phyloP scores from a whole-genome alignment of 495 filamentous ascomycete genomes.

The Margaritispora aquatica region DNA sequence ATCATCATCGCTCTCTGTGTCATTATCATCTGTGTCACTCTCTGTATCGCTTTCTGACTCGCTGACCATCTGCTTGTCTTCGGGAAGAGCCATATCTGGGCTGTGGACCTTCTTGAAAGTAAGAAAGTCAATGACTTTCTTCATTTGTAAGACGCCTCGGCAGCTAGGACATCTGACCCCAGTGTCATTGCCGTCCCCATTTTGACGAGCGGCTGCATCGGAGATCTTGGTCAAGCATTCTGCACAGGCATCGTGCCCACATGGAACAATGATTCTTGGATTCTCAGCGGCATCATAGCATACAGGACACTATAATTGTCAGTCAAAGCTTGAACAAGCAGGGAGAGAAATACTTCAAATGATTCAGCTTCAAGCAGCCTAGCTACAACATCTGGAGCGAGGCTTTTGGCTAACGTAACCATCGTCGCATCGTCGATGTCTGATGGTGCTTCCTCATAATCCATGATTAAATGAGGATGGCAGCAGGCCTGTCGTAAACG shows the following conservation, averaged over 20 bases:
- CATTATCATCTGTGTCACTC: constrained; percentile 34
- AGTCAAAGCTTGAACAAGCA: constrained; percentile 31
- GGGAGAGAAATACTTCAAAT: constrained; percentile 28
- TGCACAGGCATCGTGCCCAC: constrained; percentile 75
- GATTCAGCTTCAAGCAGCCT: constrained; percentile 57
- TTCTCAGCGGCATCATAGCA: constrained; percentile 74
- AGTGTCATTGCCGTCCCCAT: constrained; percentile 50
- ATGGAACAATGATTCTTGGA: constrained; percentile 76
- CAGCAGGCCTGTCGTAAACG: constrained; percentile 90
- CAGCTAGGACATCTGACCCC: constrained; percentile 72
- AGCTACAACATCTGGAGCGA: constrained; percentile 54
- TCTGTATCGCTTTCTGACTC: constrained; percentile 32
- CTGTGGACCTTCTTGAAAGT: constrained; percentile 74
- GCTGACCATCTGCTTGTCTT: constrained; percentile 27
- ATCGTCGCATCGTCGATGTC: constrained; percentile 48
- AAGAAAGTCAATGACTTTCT: constrained; percentile 64
- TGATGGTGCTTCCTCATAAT: constrained; percentile 55
- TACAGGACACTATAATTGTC: constrained; percentile 53
- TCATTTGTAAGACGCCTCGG: constrained; percentile 52
- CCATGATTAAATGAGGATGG: constrained; percentile 84
- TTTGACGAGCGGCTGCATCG: constrained; percentile 34
- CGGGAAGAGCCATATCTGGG: constrained; percentile 22
- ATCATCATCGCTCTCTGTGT: constrained; percentile 34
- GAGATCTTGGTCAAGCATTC: constrained; percentile 74
- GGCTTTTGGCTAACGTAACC: constrained; percentile 55